Conservation (phyloP, 1,284 basidiomycete species). For the Peniophora sp. region DNA sequence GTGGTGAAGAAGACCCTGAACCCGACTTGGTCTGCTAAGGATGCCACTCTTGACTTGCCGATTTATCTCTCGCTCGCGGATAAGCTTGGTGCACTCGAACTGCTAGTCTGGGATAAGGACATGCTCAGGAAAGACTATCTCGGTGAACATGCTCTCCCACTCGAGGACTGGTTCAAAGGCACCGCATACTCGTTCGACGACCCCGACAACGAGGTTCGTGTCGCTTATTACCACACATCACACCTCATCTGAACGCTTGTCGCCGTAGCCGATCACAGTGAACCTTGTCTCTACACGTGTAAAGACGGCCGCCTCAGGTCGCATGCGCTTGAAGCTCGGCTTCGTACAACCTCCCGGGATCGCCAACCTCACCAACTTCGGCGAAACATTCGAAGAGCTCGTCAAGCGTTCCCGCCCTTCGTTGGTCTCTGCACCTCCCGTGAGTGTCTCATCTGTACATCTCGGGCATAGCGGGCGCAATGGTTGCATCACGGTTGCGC, state of each 20-base stretch:
- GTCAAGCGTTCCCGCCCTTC: conserved; percentile 57
- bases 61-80: conserved; percentile 72
- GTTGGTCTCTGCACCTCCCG: conserved; percentile 74
- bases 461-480: not conserved
- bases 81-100: conserved; percentile 70
- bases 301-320: conserved; percentile 52
- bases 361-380: conserved; percentile 32
- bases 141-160: conserved; percentile 73
- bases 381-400: conserved; percentile 59
- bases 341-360: conserved; percentile 49
- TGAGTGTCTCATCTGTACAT: conserved; percentile 33
- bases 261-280: conserved; percentile 43
- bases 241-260: conserved; percentile 9
- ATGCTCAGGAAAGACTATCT: conserved; percentile 86
- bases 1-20: conserved; percentile 77
- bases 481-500: conserved; percentile 1
- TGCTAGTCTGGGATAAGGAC: conserved; percentile 94
- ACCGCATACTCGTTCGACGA: conserved; percentile 48
- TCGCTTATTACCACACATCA: not conserved
- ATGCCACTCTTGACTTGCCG: conserved; percentile 84
- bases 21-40: conserved; percentile 62
- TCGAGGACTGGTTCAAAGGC: conserved; percentile 77
- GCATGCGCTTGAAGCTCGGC: conserved; percentile 69
- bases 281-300: conserved; percentile 60
- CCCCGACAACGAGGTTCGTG: conserved; percentile 46